Conservation (phyloP, 2,329 filamentous ascomycete genomes). For the Fusarium sambucinum region DNA sequence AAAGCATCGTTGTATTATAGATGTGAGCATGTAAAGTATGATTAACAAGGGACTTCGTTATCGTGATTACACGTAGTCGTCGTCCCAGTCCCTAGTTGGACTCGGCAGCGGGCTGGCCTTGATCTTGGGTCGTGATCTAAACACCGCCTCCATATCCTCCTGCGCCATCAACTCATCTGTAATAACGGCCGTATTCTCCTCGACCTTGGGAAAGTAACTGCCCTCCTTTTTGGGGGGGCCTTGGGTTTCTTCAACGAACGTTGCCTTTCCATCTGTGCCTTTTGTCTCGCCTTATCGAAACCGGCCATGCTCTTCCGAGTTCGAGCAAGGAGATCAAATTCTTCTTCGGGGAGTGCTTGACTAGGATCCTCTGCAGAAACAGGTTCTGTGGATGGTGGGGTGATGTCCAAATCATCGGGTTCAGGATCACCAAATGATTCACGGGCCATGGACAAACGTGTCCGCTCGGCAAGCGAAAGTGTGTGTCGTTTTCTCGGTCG, state of each 20-base stretch:
- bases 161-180: slow-evolving; percentile 76
- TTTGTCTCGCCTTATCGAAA: slow-evolving; percentile 71
- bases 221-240: slow-evolving; percentile 56
- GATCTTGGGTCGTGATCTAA: slow-evolving; percentile 85
- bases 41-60: slow-evolving; percentile 22
- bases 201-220: slow-evolving; percentile 62
- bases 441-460: slow-evolving; percentile 82
- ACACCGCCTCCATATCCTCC: slow-evolving; percentile 85
- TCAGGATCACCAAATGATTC: slow-evolving; percentile 58
- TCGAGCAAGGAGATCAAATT: slow-evolving; percentile 65
- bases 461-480: slow-evolving; percentile 80
- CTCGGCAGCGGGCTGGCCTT: slow-evolving; percentile 76
- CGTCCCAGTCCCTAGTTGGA: slow-evolving; percentile 56
- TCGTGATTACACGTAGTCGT: slow-evolving; percentile 45
- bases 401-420: slow-evolving; percentile 49
- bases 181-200: slow-evolving; percentile 61
- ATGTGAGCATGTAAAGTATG: slow-evolving; percentile 45
- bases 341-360: slow-evolving; percentile 38
- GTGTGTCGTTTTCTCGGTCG: slow-evolving; percentile 62
- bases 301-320: slow-evolving; percentile 72
- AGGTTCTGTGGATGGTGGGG: slow-evolving; percentile 26
- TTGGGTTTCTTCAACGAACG: slow-evolving; percentile 63
- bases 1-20: slow-evolving; percentile 46
- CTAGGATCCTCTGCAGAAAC: slow-evolving; percentile 38
- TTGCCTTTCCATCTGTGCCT: slow-evolving; percentile 68